phyloP scores from a whole-genome alignment of 495 filamentous ascomycete species.

The Podospora didyma region DNA sequence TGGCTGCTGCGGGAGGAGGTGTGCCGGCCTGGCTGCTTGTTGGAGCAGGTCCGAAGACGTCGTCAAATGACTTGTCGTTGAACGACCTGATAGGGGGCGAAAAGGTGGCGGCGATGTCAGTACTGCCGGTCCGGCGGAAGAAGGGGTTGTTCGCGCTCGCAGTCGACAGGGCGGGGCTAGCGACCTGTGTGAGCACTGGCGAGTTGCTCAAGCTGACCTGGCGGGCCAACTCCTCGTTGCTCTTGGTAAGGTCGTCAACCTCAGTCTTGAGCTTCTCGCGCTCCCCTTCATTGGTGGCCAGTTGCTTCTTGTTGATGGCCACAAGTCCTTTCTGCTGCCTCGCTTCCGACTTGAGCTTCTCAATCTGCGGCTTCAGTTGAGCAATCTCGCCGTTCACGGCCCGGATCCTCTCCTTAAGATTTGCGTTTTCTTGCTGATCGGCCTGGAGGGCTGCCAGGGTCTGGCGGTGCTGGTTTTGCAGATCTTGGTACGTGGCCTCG shows the following conservation, averaged over 20 bases:
- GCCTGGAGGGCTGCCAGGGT: conserved; percentile 67
- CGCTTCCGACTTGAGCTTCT: conserved; percentile 83
- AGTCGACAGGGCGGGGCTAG: conserved; percentile 69
- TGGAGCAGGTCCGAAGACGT: conserved; percentile 71
- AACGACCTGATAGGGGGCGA: conserved; percentile 41
- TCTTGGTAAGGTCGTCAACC: conserved; percentile 63
- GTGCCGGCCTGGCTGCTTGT: conserved; percentile 30
- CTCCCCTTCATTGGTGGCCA: conserved; percentile 82
- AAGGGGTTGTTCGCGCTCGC: conserved; percentile 85
- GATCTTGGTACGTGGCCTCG: conserved; percentile 76
- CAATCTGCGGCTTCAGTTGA: conserved; percentile 79
- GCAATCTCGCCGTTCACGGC: conserved; percentile 74
- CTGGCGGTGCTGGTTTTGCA: conserved; percentile 80
- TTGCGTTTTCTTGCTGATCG: conserved; percentile 84
- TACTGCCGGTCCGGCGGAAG: conserved; percentile 70
- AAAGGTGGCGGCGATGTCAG: conserved; percentile 58
- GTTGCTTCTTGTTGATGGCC: conserved; percentile 96
- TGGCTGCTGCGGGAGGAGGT: conserved; percentile 51
- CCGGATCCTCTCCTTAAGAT: conserved; percentile 82
- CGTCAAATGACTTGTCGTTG: conserved; percentile 73
- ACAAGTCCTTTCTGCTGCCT: conserved; percentile 93
- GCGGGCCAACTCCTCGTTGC: conserved; percentile 51
- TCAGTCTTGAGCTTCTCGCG: conserved; percentile 78
- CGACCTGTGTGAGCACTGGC: conserved; percentile 32
- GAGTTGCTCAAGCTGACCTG: conserved; percentile 40